Evolutionary conservation across 2,329 filamentous ascomycete species (phyloP).

Genomic region (Graphium sp.): DNA sequence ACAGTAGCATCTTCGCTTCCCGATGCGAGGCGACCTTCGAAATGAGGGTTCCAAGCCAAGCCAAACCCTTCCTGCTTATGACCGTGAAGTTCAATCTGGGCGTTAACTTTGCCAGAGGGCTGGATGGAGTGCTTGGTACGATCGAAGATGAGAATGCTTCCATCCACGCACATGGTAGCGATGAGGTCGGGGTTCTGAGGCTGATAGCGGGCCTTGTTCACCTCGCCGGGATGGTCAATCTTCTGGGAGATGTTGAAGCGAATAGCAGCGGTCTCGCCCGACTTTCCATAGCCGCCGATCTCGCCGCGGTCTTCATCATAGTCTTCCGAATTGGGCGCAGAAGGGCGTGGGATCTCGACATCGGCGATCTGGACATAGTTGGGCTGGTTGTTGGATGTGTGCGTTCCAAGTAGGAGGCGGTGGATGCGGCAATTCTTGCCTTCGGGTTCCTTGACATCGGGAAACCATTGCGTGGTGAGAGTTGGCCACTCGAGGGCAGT

Average conservation of each 20-base stretch:
- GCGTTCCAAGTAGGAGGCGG: constrained; percentile 81
- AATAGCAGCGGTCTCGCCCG: constrained; percentile 51
- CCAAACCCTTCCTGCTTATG: constrained; percentile 86
- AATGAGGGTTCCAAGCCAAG: constrained; percentile 79
- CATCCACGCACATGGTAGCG: constrained; percentile 79
- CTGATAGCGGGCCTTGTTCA: constrained; percentile 97
- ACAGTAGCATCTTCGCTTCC: constrained; percentile 89
- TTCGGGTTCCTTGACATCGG: constrained; percentile 75
- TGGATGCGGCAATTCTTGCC: constrained; percentile 80
- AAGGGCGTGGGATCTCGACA: constrained; percentile 75
- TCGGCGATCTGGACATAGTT: constrained; percentile 94
- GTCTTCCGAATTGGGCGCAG: constrained; percentile 57
- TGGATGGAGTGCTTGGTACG: constrained; percentile 79
- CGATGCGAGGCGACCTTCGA: constrained; percentile 66
- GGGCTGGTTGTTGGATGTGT: constrained; percentile 69
- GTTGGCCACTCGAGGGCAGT: constrained; percentile 96
- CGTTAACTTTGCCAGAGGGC: constrained; percentile 57
- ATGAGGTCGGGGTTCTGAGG: constrained; percentile 96
- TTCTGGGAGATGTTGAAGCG: constrained; percentile 88
- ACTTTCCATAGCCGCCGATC: constrained; percentile 81
- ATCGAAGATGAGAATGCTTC: constrained; percentile 84
- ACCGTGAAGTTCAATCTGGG: constrained; percentile 71
- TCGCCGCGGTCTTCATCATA: constrained; percentile 88
- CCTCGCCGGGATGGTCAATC: constrained; percentile 90
- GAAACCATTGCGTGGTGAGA: constrained; percentile 94